phyloP scores from a whole-genome alignment of 2,329 filamentous ascomycete genomes.

The Kalmusia sp. region DNA sequence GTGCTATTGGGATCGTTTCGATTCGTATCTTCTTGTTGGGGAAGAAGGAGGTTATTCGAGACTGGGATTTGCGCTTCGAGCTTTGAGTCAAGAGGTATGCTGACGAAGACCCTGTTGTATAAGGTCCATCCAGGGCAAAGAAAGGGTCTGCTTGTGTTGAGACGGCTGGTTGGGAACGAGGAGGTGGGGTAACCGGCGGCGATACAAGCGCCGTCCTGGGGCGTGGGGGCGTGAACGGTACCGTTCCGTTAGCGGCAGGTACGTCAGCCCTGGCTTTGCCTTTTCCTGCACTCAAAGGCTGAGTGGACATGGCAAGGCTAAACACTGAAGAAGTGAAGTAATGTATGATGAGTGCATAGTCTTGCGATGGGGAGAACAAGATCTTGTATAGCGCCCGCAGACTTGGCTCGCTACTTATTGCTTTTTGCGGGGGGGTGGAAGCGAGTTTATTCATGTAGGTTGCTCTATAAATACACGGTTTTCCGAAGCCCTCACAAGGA shows the following conservation, averaged over 20 bases:
- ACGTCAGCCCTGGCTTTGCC: constrained; percentile 1
- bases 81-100: not conserved
- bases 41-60: not conserved
- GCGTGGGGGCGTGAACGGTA: not conserved
- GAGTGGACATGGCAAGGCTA: not conserved
- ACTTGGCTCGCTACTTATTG: not conserved
- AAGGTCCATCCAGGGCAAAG: not conserved
- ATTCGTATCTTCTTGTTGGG: constrained; percentile 2
- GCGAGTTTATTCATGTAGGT: not conserved
- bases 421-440: not conserved
- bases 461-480: constrained; percentile 3
- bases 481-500: too few relatives aligned
- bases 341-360: not conserved
- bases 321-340: not conserved
- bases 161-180: constrained; percentile 2
- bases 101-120: not conserved
- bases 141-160: not conserved
- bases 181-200: constrained; percentile 1
- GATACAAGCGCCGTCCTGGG: too few relatives aligned
- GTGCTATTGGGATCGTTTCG: not conserved
- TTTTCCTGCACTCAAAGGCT: not conserved
- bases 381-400: constrained; percentile 1
- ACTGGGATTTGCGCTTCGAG: constrained; percentile 2
- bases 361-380: not conserved
- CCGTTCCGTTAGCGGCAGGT: not conserved